Conservation (phyloP, 371 early-diverging fungal species). For the Lichtheimia ornata region DNA sequence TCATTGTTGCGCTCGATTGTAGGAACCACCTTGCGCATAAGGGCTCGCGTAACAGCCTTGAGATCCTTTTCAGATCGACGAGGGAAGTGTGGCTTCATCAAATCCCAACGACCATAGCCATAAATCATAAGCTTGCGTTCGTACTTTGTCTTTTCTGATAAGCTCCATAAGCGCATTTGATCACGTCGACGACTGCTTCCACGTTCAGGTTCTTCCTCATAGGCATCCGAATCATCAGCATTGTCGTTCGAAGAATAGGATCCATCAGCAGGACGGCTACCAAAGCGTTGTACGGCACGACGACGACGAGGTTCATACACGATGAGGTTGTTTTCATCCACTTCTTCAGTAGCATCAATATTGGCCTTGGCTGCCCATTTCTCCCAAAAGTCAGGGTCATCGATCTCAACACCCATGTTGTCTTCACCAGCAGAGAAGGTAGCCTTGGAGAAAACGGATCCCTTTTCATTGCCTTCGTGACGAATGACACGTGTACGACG, state of each 20-base stretch:
- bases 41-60: slow-evolving; percentile 52
- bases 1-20: slow-evolving; percentile 39
- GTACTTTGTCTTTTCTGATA: slow-evolving; percentile 74
- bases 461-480: slow-evolving; percentile 76
- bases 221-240: slow-evolving; percentile 49
- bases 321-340: slow-evolving; percentile 62
- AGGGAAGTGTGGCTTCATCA: slow-evolving; percentile 59
- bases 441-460: slow-evolving; percentile 93
- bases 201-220: slow-evolving; percentile 42
- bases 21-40: slow-evolving; percentile 37
- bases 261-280: slow-evolving; percentile 40
- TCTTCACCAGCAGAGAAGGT: slow-evolving; percentile 72
- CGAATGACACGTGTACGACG: slow-evolving; percentile 87
- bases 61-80: slow-evolving; percentile 62
- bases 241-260: slow-evolving; percentile 46
- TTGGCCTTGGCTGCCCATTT: slow-evolving; percentile 88
- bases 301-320: slow-evolving; percentile 70
- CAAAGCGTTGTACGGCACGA: slow-evolving; percentile 61
- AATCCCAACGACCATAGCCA: slow-evolving; percentile 80
- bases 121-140: slow-evolving; percentile 85
- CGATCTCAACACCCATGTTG: slow-evolving; percentile 72
- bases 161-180: slow-evolving; percentile 66
- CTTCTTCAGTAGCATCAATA: slow-evolving; percentile 62
- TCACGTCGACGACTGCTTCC: slow-evolving; percentile 29
- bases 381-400: slow-evolving; percentile 98